Conservation (phyloP, 352 stramenopile genomes). For the Pythium brassicae region DNA sequence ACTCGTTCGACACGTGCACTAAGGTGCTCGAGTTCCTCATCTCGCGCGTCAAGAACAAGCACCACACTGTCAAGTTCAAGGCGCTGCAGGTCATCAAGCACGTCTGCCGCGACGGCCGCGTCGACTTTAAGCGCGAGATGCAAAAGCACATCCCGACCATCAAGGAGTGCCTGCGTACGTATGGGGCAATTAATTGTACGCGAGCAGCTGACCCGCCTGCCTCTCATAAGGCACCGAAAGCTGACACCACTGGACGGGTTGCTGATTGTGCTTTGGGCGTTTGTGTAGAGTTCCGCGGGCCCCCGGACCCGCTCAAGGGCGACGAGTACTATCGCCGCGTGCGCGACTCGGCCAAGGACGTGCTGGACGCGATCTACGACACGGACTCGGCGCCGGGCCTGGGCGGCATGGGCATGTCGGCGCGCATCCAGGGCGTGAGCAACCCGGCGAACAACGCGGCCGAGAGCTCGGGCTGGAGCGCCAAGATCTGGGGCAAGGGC, state of each 20-base stretch:
- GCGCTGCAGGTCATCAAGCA: conserved; percentile 92
- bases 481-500: conserved; percentile 61
- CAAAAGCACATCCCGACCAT: conserved; percentile 88
- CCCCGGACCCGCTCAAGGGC: conserved; percentile 91
- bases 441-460: conserved; percentile 45
- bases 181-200: neutral
- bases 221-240: no score
- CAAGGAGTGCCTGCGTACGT: conserved; percentile 90
- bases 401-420: conserved; percentile 72
- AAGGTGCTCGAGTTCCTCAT: conserved; percentile 91
- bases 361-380: conserved; percentile 93
- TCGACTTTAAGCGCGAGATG: conserved; percentile 91
- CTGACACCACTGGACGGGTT: no score
- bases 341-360: conserved; percentile 91
- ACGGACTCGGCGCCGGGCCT: conserved; percentile 68
- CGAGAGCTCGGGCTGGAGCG: conserved; percentile 53
- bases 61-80: conserved; percentile 95
- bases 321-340: conserved; percentile 94
- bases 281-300: conserved; percentile 81
- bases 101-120: conserved; percentile 83
- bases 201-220: neutral
- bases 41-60: conserved; percentile 91
- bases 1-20: conserved; percentile 86
- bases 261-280: neutral
- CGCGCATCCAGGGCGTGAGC: conserved; percentile 74